Evolutionary conservation across 176 grass and related monocot species (phyloP).

Genomic region (Lolium perenne): DNA sequence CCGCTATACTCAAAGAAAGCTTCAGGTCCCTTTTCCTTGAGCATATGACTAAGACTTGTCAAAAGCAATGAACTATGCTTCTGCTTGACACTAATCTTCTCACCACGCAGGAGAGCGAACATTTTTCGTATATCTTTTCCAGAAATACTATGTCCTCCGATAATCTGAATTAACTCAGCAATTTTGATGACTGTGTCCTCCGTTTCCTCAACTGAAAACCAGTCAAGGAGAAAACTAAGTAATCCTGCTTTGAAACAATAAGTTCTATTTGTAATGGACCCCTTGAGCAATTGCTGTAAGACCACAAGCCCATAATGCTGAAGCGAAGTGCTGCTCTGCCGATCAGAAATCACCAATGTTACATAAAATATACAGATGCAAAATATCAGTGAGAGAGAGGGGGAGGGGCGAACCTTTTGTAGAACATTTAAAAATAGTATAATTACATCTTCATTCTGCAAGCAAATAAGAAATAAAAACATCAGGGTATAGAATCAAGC

Average conservation of each 20-base stretch:
- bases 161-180: slow-evolving; percentile 84
- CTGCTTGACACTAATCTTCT: slow-evolving; percentile 68
- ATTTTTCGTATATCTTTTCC: slow-evolving; percentile 96
- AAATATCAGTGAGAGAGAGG: slow-evolving; percentile 1
- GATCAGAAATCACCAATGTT: slow-evolving; percentile 55
- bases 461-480: slow-evolving; percentile 38
- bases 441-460: slow-evolving; percentile 99
- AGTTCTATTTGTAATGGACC: slow-evolving; percentile 87
- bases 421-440: slow-evolving; percentile 81
- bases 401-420: slow-evolving; percentile 63
- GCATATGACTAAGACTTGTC: slow-evolving; percentile 87
- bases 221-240: slow-evolving; percentile 97
- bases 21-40: slow-evolving; percentile 98
- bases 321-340: slow-evolving; percentile 87
- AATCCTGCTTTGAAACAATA: slow-evolving; percentile 89
- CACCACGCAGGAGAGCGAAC: slow-evolving; percentile 86
- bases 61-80: slow-evolving; percentile 82
- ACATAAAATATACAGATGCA: slow-evolving; percentile 45
- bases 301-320: slow-evolving; percentile 91
- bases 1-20: slow-evolving; percentile 95
- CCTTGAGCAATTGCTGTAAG: slow-evolving; percentile 83
- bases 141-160: slow-evolving; percentile 95
- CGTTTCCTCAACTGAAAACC: slow-evolving; percentile 77
- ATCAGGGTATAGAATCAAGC: slow-evolving; percentile 44
- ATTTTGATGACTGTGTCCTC: slow-evolving; percentile 85